A percentile compares a stretch with the other conserved stretches of the same genome.
These are phyloP conservation scores for Porcisia deanei DNA, from an alignment of 208 protist genomes.

Conservation along the genomic window DNA sequence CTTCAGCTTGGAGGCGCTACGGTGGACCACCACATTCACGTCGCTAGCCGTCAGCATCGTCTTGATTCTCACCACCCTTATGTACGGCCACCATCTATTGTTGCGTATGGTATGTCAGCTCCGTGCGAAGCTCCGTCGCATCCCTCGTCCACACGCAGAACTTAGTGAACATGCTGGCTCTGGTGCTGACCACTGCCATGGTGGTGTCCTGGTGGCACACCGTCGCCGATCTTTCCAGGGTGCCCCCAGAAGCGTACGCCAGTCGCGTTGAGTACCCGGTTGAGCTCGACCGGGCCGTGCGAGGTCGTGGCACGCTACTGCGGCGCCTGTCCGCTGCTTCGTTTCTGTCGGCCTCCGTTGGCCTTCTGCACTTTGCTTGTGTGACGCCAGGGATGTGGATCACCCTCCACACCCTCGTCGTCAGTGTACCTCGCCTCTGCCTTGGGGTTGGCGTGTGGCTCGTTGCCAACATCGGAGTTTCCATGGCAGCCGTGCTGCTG, in stretches of 20 bases:
- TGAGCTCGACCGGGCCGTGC: slow-evolving; percentile 6
- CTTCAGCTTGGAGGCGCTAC: slow-evolving; percentile 10
- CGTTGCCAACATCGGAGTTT: slow-evolving; percentile 9
- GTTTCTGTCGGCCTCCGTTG: slow-evolving; percentile 12
- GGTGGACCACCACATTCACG: slow-evolving; percentile 12
- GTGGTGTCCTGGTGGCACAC: slow-evolving; percentile 22
- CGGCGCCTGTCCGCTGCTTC: slow-evolving; percentile 12
- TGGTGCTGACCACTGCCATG: slow-evolving; percentile 3
- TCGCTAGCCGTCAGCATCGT: slow-evolving; percentile 19
- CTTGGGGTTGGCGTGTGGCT: slow-evolving; percentile 12
- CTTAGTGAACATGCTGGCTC: slow-evolving; percentile 13
- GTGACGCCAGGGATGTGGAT: slow-evolving; percentile 22
- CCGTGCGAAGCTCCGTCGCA: not conserved
- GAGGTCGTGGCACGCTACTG: slow-evolving; percentile 5
- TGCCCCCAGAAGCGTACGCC: not conserved
- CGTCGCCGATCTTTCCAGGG: not conserved
- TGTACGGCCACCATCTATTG: slow-evolving; percentile 19
- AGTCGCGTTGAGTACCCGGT: slow-evolving; percentile 13
- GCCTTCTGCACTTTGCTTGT: slow-evolving; percentile 12
- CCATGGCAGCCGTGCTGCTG: slow-evolving; percentile 16
- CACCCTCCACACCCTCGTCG: slow-evolving; percentile 3
- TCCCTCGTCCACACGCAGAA: slow-evolving; percentile 19
- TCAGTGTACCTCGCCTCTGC: slow-evolving; percentile 10
- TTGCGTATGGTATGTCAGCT: slow-evolving; percentile 18
- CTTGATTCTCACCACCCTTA: slow-evolving; percentile 5